These are phyloP conservation scores for Meripilus lineatus DNA, from an alignment of 1,284 basidiomycete species.

Conservation along the genomic window DNA sequence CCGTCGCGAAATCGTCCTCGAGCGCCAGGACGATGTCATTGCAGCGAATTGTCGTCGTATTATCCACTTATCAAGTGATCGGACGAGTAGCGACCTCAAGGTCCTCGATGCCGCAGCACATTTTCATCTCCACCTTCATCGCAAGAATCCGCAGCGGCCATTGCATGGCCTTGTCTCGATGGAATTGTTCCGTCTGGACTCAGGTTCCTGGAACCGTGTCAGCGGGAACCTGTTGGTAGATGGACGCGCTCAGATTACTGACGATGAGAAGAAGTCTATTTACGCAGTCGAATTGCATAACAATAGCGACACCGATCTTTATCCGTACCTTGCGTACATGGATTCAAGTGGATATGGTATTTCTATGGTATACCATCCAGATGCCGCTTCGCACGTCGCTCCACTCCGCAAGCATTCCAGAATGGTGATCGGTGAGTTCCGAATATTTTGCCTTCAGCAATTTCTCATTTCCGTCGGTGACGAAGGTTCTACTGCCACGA, in stretches of 20 bases:
- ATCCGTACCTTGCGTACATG: slow-evolving; percentile 45
- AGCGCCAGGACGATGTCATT: slow-evolving; percentile 33
- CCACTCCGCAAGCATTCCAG: slow-evolving; percentile 31
- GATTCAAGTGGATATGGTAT: slow-evolving; percentile 40
- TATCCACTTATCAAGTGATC: slow-evolving; percentile 29
- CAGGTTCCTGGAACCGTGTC: slow-evolving; percentile 24
- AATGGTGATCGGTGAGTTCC: slow-evolving; percentile 28
- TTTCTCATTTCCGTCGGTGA: too few species aligned
- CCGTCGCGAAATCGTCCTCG: slow-evolving; percentile 31
- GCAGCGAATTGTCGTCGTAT: slow-evolving; percentile 25
- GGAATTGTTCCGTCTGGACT: slow-evolving; percentile 35
- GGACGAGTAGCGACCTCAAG: slow-evolving; percentile 27
- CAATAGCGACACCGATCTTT: slow-evolving; percentile 36
- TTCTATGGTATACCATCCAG: slow-evolving; percentile 36
- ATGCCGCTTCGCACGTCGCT: slow-evolving; percentile 21
- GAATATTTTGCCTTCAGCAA: background rate
- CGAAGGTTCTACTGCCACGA: slow-evolving; percentile 20
- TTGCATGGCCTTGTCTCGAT: slow-evolving; percentile 32
- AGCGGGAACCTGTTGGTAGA: slow-evolving; percentile 34
- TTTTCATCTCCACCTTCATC: slow-evolving; percentile 42
- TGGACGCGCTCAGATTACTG: slow-evolving; percentile 33
- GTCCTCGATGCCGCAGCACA: slow-evolving; percentile 38
- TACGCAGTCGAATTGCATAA: slow-evolving; percentile 39
- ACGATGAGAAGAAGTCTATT: slow-evolving; percentile 26
- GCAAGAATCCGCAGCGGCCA: slow-evolving; percentile 34